These are phyloP conservation scores for Hibiscus syriacus DNA, from an alignment of 345 rosid genomes.

Conservation along the genomic window DNA sequence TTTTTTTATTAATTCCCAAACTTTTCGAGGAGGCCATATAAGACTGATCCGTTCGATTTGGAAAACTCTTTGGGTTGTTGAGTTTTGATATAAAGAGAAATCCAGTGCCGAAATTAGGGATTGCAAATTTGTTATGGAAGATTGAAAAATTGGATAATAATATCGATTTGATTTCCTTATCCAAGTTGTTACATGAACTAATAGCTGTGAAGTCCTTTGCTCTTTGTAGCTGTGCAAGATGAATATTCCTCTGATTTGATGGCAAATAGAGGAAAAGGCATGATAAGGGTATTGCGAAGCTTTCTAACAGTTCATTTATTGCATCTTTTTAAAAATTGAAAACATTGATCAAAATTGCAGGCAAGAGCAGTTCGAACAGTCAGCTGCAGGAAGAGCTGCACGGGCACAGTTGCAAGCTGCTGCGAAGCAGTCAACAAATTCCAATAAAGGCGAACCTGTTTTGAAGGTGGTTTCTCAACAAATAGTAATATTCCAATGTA, in stretches of 20 bases:
- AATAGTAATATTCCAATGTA: not conserved
- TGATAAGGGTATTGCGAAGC: not conserved
- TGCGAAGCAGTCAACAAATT: conserved; percentile 69
- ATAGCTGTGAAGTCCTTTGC: not conserved
- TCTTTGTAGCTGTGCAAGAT: not conserved
- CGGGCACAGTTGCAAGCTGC: conserved; percentile 59
- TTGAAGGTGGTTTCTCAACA: not conserved
- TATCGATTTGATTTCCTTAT: not conserved
- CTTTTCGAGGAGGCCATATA: not conserved
- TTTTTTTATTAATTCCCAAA: not conserved
- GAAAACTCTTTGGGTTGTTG: not conserved
- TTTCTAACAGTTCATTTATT: not conserved
- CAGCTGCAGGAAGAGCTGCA: conserved; percentile 93
- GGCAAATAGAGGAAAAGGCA: too few relatives aligned
- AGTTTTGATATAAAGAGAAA: not conserved
- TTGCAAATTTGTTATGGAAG: not conserved
- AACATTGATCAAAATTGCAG: conserved; percentile 29
- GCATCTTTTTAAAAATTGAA: not conserved
- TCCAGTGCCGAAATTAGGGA: not conserved
- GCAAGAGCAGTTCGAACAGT: conserved; percentile 75
- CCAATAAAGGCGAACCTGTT: conserved; percentile 70
- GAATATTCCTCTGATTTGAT: not conserved
- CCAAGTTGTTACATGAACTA: not conserved
- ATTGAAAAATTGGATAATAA: not conserved
- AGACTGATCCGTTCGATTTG: not conserved